Conservation (phyloP, 2,329 filamentous ascomycete species). For the Bipolaris gigantea region DNA sequence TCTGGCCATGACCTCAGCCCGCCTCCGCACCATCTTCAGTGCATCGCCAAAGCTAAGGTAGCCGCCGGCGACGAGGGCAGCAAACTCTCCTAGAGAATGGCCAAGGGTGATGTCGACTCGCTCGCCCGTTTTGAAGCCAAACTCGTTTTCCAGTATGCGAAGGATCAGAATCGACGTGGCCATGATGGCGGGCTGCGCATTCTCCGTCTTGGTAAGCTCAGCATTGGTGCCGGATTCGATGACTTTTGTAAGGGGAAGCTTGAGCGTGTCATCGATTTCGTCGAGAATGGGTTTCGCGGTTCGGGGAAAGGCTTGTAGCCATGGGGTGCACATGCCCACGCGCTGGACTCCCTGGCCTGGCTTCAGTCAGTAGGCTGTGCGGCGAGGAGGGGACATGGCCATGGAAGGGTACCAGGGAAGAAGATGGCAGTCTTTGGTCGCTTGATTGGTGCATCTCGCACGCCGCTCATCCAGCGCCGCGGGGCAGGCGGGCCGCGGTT, state of each 20-base stretch:
- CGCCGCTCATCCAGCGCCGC: constrained; percentile 39
- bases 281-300: constrained; percentile 77
- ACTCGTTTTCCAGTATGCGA: constrained; percentile 82
- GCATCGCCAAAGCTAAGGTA: constrained; percentile 79
- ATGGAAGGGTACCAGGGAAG: constrained; percentile 38
- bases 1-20: constrained; percentile 81
- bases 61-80: constrained; percentile 81
- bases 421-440: constrained; percentile 45
- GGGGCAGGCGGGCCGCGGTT: constrained; percentile 4
- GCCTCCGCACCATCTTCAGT: constrained; percentile 71
- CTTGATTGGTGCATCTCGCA: constrained; percentile 21
- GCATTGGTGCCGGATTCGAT: constrained; percentile 80
- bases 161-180: constrained; percentile 89
- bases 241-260: constrained; percentile 72
- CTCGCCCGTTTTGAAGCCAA: constrained; percentile 70
- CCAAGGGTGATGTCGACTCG: constrained; percentile 82
- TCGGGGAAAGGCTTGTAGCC: constrained; percentile 81
- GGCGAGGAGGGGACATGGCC: not conserved
- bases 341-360: constrained; percentile 85
- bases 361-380: constrained; percentile 13
- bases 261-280: constrained; percentile 78
- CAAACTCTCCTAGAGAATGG: constrained; percentile 91
- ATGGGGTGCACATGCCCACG: constrained; percentile 82
- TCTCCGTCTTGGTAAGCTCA: constrained; percentile 76
- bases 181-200: constrained; percentile 96